Percentiles rank a stretch among this genome's conserved stretches.
Evolutionary conservation across 2,329 filamentous ascomycete genomes (phyloP).

Genomic region (Talaromyces sp.): DNA sequence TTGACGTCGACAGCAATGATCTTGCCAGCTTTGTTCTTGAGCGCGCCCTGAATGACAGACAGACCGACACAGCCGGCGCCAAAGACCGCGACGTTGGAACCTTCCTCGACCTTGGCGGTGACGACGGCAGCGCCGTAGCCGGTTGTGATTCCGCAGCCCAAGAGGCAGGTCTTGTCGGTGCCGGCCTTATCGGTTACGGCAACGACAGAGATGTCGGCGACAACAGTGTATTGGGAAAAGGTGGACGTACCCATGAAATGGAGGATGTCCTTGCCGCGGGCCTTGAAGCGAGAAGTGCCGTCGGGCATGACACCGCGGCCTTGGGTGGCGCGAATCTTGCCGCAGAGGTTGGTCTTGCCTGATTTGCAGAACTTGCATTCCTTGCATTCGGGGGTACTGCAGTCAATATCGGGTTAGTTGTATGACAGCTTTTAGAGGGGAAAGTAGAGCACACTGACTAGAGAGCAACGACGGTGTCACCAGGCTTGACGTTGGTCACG

Average conservation of each 20-base stretch:
- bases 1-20: conserved; percentile 74
- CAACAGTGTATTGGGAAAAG: conserved; percentile 98
- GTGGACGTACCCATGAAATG: conserved; percentile 99
- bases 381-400: conserved; percentile 87
- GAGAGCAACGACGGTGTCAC: conserved; percentile 85
- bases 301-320: conserved; percentile 96
- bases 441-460: conserved; percentile 57
- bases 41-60: conserved; percentile 89
- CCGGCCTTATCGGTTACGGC: conserved; percentile 85
- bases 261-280: conserved; percentile 89
- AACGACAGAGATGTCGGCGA: conserved; percentile 97
- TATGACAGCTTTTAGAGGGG: background rate
- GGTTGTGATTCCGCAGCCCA: conserved; percentile 97
- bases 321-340: conserved; percentile 97
- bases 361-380: conserved; percentile 99
- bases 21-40: conserved; percentile 69
- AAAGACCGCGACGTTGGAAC: conserved; percentile 86
- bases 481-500: conserved; percentile 88
- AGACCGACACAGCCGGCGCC: conserved; percentile 95
- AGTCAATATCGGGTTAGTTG: background rate
- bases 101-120: conserved; percentile 87
- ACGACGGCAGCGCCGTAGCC: conserved; percentile 94
- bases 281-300: conserved; percentile 89
- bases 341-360: conserved; percentile 98
- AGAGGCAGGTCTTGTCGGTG: conserved; percentile 92